Evolutionary conservation across 495 filamentous ascomycete species (phyloP).

Genomic region (Glonium stellatum): DNA sequence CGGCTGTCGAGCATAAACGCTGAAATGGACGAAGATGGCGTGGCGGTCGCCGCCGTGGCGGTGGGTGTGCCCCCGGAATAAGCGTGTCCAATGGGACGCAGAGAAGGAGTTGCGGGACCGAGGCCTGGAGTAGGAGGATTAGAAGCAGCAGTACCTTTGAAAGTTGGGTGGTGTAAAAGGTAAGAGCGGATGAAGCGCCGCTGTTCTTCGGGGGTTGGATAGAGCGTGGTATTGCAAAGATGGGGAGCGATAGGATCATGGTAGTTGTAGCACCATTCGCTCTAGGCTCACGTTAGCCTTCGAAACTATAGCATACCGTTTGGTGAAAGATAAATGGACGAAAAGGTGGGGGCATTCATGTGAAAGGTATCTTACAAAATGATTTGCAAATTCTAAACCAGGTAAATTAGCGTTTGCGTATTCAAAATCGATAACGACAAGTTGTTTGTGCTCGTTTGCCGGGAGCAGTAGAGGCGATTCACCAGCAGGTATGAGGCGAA

Average conservation of each 20-base stretch:
- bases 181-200: slow-evolving; percentile 78
- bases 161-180: slow-evolving; percentile 59
- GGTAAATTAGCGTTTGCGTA: slow-evolving; percentile 86
- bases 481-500: slow-evolving; percentile 75
- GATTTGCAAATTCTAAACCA: slow-evolving; percentile 92
- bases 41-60: slow-evolving; percentile 20
- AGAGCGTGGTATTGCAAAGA: slow-evolving; percentile 58
- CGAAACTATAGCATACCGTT: neutral
- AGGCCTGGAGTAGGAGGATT: slow-evolving; percentile 42
- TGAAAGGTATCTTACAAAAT: slow-evolving; percentile 59
- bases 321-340: neutral
- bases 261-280: slow-evolving; percentile 98
- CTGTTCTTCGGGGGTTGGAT: slow-evolving; percentile 77
- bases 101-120: slow-evolving; percentile 25
- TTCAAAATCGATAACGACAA: slow-evolving; percentile 97
- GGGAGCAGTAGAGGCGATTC: slow-evolving; percentile 85
- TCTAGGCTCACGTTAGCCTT: slow-evolving; percentile 34
- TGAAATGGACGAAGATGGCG: slow-evolving; percentile 37
- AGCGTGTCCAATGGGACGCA: slow-evolving; percentile 35
- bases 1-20: slow-evolving; percentile 68
- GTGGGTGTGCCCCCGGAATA: slow-evolving; percentile 25
- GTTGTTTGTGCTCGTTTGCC: slow-evolving; percentile 84
- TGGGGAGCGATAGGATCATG: slow-evolving; percentile 60
- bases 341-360: neutral
- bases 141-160: slow-evolving; percentile 38